Evolutionary conservation across 1,284 basidiomycete species (phyloP).

Genomic region (Neonothopanus nambi): DNA sequence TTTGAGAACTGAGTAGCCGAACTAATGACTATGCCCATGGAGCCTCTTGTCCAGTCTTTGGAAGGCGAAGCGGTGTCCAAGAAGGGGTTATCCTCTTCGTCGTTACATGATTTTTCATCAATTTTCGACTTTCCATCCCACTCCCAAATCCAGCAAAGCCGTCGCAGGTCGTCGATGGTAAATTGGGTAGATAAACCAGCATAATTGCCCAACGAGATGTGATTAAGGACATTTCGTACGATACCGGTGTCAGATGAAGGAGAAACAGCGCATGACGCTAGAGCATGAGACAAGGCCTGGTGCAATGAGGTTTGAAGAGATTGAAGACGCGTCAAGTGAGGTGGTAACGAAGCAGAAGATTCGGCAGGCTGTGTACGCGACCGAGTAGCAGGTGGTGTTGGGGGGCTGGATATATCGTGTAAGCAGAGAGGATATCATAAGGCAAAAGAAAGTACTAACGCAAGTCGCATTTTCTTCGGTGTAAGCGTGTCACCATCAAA

Average conservation of each 20-base stretch:
- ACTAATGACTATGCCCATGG: slow-evolving; percentile 74
- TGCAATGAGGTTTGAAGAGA: slow-evolving; percentile 68
- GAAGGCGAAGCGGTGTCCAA: slow-evolving; percentile 43
- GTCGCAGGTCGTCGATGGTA: slow-evolving; percentile 62
- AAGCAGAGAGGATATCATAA: background rate
- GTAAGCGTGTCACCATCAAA: slow-evolving; percentile 55
- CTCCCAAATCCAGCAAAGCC: slow-evolving; percentile 87
- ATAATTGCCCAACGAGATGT: slow-evolving; percentile 69
- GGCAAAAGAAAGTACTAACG: slow-evolving; percentile 38
- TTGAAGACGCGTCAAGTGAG: slow-evolving; percentile 59
- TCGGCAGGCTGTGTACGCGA: slow-evolving; percentile 30
- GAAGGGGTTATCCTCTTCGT: slow-evolving; percentile 77
- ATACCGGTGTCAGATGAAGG: slow-evolving; percentile 73
- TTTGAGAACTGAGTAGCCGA: slow-evolving; percentile 71
- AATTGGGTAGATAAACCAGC: slow-evolving; percentile 64
- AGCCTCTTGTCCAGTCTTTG: slow-evolving; percentile 74
- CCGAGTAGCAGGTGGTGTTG: slow-evolving; percentile 53
- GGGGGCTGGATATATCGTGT: slow-evolving; percentile 40
- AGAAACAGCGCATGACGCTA: slow-evolving; percentile 77
- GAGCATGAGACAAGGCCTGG: slow-evolving; percentile 77
- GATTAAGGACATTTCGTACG: slow-evolving; percentile 76
- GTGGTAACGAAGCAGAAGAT: slow-evolving; percentile 45
- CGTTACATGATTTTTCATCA: slow-evolving; percentile 18
- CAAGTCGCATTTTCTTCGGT: slow-evolving; percentile 65
- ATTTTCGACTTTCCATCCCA: slow-evolving; percentile 62